A percentile compares a stretch with the other conserved stretches of the same genome.
phyloP scores from a whole-genome alignment of 1,284 basidiomycete species.

The Irpex rosettiformis region DNA sequence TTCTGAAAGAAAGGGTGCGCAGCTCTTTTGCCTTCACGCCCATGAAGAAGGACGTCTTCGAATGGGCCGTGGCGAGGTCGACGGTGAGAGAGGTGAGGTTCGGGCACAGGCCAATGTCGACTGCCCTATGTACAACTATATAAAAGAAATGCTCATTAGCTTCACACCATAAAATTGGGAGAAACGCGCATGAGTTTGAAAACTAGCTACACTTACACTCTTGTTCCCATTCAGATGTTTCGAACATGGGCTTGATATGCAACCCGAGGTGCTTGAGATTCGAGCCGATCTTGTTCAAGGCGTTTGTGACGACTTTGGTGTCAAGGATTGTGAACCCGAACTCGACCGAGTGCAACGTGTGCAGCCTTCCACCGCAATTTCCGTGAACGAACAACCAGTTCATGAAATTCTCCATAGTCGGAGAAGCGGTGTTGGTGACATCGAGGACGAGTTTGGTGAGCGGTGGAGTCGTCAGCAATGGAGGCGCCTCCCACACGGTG shows the following conservation, averaged over 20 bases:
- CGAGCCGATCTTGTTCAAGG: background rate
- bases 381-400: constrained; percentile 4
- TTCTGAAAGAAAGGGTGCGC: background rate
- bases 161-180: too few species aligned
- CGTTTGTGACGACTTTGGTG: constrained; percentile 3
- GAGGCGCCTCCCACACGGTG: constrained; percentile 5
- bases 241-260: constrained; percentile 6
- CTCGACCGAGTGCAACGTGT: constrained; percentile 4
- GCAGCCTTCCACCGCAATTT: too few species aligned
- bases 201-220: constrained; percentile 5
- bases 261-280: constrained; percentile 9
- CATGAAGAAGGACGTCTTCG: background rate
- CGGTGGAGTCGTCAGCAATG: background rate
- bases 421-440: constrained; percentile 4
- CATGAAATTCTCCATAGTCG: constrained; percentile 5
- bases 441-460: constrained; percentile 4
- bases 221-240: constrained; percentile 7
- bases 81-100: background rate
- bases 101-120: background rate
- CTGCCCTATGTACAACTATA: background rate
- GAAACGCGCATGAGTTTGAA: too few species aligned
- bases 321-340: constrained; percentile 7
- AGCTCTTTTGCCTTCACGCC: background rate
- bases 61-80: background rate
- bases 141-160: background rate